phyloP scores from a whole-genome alignment of 164 flowering plant species.

The Echeveria elegans region DNA sequence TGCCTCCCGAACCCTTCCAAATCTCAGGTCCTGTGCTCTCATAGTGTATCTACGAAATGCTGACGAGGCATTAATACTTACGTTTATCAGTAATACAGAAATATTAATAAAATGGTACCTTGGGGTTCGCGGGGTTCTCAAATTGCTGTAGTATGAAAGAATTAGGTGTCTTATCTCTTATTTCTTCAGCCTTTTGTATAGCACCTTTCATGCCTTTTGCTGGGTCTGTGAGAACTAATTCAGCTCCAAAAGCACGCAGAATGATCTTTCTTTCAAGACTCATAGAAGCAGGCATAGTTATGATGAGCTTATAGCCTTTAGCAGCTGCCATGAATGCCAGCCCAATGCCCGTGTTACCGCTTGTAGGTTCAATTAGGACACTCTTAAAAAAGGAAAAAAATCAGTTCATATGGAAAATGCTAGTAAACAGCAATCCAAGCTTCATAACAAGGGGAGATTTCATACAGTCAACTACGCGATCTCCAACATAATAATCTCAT shows the following conservation, averaged over 20 bases:
- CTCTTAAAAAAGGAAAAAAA: slow-evolving; percentile 24
- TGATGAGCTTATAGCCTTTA: slow-evolving; percentile 61
- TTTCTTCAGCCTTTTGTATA: slow-evolving; percentile 65
- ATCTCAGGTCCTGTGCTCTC: slow-evolving; percentile 90
- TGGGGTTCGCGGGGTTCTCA: slow-evolving; percentile 66
- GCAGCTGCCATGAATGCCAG: slow-evolving; percentile 70
- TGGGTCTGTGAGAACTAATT: slow-evolving; percentile 57
- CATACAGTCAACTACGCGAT: not conserved
- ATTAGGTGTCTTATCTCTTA: slow-evolving; percentile 51
- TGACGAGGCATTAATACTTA: not conserved
- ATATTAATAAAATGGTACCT: slow-evolving; percentile 23
- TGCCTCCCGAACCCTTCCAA: slow-evolving; percentile 65
- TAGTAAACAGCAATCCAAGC: not conserved
- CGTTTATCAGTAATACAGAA: not conserved
- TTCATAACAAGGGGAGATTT: not conserved
- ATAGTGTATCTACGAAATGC: slow-evolving; percentile 49
- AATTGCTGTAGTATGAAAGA: slow-evolving; percentile 53
- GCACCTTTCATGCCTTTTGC: slow-evolving; percentile 77
- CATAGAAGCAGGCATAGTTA: slow-evolving; percentile 75
- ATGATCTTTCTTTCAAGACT: slow-evolving; percentile 65
- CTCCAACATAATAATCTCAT: not conserved
- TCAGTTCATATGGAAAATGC: not conserved
- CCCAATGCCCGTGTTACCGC: slow-evolving; percentile 75
- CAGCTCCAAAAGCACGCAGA: slow-evolving; percentile 74
- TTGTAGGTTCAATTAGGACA: slow-evolving; percentile 71